Conservation (phyloP, 225 moss, liverwort and hornwort species). For the Bryoerythrophyllum caledonicum region DNA sequence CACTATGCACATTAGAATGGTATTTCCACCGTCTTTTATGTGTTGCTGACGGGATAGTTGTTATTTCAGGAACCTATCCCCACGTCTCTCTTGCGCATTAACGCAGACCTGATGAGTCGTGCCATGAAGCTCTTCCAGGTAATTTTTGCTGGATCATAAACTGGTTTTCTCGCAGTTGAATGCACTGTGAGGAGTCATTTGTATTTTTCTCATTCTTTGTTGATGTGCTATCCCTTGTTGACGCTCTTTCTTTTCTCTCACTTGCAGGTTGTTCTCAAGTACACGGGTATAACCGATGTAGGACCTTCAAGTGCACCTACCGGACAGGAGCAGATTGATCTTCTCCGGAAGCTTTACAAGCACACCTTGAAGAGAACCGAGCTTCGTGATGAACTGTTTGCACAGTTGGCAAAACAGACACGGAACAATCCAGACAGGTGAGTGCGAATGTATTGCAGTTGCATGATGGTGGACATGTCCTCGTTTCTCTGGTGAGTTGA, state of each 20-base stretch:
- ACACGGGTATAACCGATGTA: conserved; percentile 65
- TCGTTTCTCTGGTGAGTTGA: not conserved
- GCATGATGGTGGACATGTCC: not conserved
- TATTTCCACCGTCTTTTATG: conserved; percentile 3
- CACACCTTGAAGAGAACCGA: conserved; percentile 93
- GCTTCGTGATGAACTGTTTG: conserved; percentile 97
- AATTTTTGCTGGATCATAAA: not conserved
- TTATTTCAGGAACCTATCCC: conserved; percentile 86
- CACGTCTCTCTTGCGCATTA: conserved; percentile 90
- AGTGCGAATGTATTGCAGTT: conserved; percentile 19
- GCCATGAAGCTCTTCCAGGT: conserved; percentile 97
- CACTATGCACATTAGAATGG: not conserved
- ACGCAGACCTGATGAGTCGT: conserved; percentile 89
- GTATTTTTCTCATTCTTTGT: not conserved
- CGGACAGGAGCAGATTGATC: conserved; percentile 91
- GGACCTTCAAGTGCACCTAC: conserved; percentile 65
- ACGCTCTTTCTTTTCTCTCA: conserved; percentile 16
- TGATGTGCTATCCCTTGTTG: conserved; percentile 17
- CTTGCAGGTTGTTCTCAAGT: conserved; percentile 83
- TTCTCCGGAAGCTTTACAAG: conserved; percentile 90
- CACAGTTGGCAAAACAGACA: conserved; percentile 91
- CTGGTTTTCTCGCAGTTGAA: not conserved
- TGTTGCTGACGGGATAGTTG: conserved; percentile 14
- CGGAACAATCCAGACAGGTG: conserved; percentile 94
- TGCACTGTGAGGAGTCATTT: conserved; percentile 1